Base-by-base conservation (phyloP, 305 asterid species). In the Fraxinus xanthoxyloides region DNA sequence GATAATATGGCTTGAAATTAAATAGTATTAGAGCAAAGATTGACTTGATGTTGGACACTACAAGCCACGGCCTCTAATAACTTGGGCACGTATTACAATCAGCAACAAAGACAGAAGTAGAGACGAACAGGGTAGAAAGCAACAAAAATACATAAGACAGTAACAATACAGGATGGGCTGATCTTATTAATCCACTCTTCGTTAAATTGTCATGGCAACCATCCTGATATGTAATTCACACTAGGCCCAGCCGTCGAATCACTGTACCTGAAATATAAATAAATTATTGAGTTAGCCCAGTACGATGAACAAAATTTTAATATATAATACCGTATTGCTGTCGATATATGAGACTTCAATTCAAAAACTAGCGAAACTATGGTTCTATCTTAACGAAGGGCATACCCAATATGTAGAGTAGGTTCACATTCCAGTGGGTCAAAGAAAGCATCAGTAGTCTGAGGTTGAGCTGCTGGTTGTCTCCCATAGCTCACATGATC, bases 401-500 rank as follows among this genome's bases (percentile, higher is more conserved):
- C 23, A 13, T 91, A 94, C 97, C 99, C 97, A 59, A 96, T 96
- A 82, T 96, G 99, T 75, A 96, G 92, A 82, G 98, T 95, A 73
- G 98, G 98, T 87, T 94, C 97, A 86, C 95, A 90, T 3, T 94
- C 97, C 77, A 94, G 89, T 7, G 90, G 98, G 84, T 94, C 97
- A 87, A 85, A 94, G 80, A 94, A 94, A 35, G 85, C 93, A 81
- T 93, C 93, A 10, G 88, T 93, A 82, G 91, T 82, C 15, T 91
- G 98, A 84, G 86, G 79, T n/a, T 59, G 70, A 59, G 70, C 70
- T 59, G 46, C 12, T 30, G 46, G 81, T 80, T 89, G 95, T 75
- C 93, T 82, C 51, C 96, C 96, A 81, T 94, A 94, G 34, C 87
- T 95, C 31, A 90, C 89, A 59, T 59, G 70, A 59, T 23, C 31